Conservation (phyloP, 306 rosid genomes). For the Prunus armeniaca region DNA sequence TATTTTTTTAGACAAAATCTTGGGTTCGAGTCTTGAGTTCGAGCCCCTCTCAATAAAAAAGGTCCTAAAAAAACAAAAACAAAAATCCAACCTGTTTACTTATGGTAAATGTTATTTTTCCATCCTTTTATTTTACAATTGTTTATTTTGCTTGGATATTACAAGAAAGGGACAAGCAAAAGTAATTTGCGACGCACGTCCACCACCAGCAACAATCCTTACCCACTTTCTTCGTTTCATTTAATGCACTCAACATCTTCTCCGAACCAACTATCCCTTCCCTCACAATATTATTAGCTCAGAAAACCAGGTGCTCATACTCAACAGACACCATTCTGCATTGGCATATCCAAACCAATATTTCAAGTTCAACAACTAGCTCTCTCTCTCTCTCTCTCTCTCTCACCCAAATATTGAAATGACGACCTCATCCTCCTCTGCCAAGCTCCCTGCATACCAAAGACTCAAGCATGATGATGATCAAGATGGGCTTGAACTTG, state of each 20-base stretch:
- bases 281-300: neutral
- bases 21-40: accelerated
- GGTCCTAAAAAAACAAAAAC: too few species aligned
- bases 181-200: neutral
- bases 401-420: too few species aligned
- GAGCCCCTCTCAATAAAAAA: accelerated
- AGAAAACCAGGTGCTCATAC: constrained; percentile 18
- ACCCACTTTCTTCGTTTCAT: constrained; percentile 20
- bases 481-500: neutral
- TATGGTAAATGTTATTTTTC: too few species aligned
- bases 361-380: too few species aligned
- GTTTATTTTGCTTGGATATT: too few species aligned
- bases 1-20: accelerated
- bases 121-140: too few species aligned
- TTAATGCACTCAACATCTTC: constrained; percentile 35
- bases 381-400: too few species aligned
- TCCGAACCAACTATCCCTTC: constrained; percentile 5
- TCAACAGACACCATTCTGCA: neutral
- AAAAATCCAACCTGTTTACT: too few species aligned
- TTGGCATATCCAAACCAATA: too few species aligned
- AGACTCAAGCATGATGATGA: constrained; percentile 35
- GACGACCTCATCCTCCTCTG: constrained; percentile 9
- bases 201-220: neutral
- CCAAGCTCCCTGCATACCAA: constrained; percentile 45
- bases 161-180: neutral